Evolutionary conservation across 169 alveolate species (phyloP).

Genomic region (Eimeria praecox): DNA sequence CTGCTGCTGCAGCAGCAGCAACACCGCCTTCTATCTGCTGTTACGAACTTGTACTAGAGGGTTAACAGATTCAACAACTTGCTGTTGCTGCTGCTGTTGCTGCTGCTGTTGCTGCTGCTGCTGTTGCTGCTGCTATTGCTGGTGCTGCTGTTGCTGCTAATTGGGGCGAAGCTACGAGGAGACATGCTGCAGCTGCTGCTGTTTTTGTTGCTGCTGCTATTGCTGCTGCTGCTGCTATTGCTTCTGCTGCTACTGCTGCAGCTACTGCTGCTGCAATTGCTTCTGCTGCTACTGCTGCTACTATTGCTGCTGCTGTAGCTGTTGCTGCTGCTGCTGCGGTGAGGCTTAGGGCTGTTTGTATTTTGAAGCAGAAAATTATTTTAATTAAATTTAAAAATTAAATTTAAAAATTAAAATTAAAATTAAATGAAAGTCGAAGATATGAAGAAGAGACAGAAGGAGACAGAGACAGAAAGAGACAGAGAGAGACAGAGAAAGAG

Average conservation of each 20-base stretch:
- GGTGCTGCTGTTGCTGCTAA: constrained; percentile 1
- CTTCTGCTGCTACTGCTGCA: not conserved
- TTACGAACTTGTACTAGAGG: no score
- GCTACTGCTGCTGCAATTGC: not conserved
- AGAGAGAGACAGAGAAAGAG: not conserved
- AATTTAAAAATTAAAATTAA: no score
- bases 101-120: no score
- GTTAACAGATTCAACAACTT: no score
- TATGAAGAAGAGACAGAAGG: not conserved
- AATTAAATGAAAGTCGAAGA: not conserved
- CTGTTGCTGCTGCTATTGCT: not conserved
- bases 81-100: no score
- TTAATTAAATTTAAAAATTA: no score
- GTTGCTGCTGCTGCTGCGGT: not conserved
- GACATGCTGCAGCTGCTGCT: no score
- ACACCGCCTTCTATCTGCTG: no score
- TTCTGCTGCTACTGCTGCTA: not conserved
- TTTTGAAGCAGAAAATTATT: no score
- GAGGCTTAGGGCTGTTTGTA: not conserved
- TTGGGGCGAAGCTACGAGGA: no score
- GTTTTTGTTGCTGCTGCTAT: not conserved
- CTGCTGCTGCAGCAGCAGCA: no score
- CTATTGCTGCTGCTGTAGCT: not conserved
- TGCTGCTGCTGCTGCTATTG: not conserved
- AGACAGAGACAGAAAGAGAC: not conserved